Evolutionary conservation across 148 eudicot species (phyloP).

Genomic region (Chenopodium suecicum): DNA sequence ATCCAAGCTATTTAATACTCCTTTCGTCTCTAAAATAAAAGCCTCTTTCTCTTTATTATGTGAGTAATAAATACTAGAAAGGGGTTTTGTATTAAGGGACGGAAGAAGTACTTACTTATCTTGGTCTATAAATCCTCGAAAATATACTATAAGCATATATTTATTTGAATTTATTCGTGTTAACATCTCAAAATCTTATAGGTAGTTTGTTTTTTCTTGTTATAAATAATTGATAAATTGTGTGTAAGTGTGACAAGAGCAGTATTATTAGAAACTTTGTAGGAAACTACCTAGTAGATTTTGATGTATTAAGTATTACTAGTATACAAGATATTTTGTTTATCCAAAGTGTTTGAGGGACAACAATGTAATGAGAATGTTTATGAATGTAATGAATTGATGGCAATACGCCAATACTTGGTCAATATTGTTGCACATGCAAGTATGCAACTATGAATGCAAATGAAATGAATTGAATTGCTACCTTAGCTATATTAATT

Average conservation of each 20-base stretch:
- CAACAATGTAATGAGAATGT: background rate
- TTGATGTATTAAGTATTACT: too few species aligned
- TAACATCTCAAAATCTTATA: background rate
- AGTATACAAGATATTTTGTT: background rate
- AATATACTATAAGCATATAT: background rate
- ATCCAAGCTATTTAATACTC: background rate
- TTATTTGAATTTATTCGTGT: background rate
- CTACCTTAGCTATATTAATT: background rate
- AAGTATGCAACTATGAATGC: background rate
- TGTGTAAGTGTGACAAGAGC: background rate
- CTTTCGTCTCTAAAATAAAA: too few species aligned
- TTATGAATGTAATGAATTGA: background rate
- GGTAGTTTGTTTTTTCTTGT: background rate
- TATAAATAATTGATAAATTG: too few species aligned
- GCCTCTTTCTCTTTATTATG: too few species aligned
- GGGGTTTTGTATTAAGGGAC: too few species aligned
- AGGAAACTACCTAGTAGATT: background rate
- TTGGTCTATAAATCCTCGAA: conserved; percentile 14
- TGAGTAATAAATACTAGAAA: too few species aligned
- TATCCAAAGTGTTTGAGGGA: background rate
- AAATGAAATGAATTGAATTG: background rate
- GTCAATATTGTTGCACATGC: background rate
- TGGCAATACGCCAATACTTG: background rate
- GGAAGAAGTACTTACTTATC: background rate
- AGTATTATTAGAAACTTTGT: background rate